Base-by-base conservation (phyloP, 768 basidiomycete species). In the Lactifluus pinguis region DNA sequence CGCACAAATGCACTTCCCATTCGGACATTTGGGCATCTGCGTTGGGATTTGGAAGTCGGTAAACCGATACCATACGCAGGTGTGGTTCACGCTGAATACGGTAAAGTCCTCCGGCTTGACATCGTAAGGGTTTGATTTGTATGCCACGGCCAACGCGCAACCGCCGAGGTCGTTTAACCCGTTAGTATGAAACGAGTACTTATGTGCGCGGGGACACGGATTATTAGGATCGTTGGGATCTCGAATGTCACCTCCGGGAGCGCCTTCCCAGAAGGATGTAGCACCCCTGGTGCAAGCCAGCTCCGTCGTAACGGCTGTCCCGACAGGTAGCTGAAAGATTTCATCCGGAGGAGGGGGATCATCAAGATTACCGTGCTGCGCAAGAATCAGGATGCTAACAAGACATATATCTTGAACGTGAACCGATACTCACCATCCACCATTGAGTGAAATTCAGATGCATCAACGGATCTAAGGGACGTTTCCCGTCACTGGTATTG, bases 121-220 rank as follows among this genome's bases (percentile, higher is more conserved):
- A 8, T 66, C 49, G 19, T 59, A 60, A 19, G 70, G 67, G 61
- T 80, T 71, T 21, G 72, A 71, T 36, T 75, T 72, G 68, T 79
- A 77, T n/a, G 75, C 73, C 51, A 80, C 79, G 17, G 74, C 75
- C 19, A 80, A 69, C 7, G 73, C 76, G 59, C 75, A 74, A 14
- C 76, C 75, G 21, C 66, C 68, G 15, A 73, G 59, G 58, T 76
- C 75, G 42, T 66, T 52, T 11, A 69, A 49, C 14, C 69, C 68
- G 10, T 55, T 70, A 9, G 76, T 72, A 58, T 74, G 73, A 63
- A 64, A 72, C 61, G 69, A 55, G 1, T 60, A 44, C 21, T 41
- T 17, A 4, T 66, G 65, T 11, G 56, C 42, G 14, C 59, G 65
- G 2, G 68, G 66, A 55, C 72, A 73, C 8, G 68, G 63, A 21